These are phyloP conservation scores for Tulasnella sp. DNA, from an alignment of 768 basidiomycete genomes.

Conservation along the genomic window DNA sequence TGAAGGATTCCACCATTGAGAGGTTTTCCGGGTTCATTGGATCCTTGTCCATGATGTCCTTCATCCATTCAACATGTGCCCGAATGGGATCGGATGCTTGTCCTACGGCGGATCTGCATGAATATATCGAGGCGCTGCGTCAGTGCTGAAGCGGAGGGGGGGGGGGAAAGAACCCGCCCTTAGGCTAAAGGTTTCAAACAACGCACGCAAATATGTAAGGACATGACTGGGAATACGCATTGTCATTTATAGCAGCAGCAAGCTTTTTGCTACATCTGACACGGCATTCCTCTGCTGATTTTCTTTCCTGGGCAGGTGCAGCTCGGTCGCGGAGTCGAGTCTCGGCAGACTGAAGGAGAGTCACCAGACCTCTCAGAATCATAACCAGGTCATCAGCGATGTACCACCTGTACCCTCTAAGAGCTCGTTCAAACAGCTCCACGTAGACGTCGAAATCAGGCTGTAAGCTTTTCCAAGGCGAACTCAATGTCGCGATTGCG, in stretches of 20 bases:
- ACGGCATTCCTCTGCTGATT: not conserved
- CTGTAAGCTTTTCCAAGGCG: too few relatives aligned
- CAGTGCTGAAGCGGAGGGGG: too few relatives aligned
- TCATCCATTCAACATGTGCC: not conserved
- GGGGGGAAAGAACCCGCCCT: too few relatives aligned
- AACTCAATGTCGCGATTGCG: too few relatives aligned
- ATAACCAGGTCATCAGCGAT: too few relatives aligned
- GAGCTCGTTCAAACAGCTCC: too few relatives aligned
- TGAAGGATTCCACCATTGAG: not conserved
- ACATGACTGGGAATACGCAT: not conserved
- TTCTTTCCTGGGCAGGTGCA: not conserved
- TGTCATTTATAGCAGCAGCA: not conserved
- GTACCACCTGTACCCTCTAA: too few relatives aligned
- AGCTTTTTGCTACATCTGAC: not conserved
- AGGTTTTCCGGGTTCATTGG: not conserved
- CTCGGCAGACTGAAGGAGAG: too few relatives aligned
- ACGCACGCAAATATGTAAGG: not conserved
- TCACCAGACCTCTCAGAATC: too few relatives aligned
- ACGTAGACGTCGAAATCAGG: too few relatives aligned
- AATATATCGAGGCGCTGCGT: not conserved
- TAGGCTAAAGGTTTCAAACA: not conserved
- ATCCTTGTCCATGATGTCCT: not conserved
- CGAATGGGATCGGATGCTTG: not conserved
- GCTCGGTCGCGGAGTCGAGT: too few relatives aligned
- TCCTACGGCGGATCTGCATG: not conserved